These are phyloP conservation scores for Auriscalpium microsporum DNA, from an alignment of 768 basidiomycete genomes.

Conservation along the genomic window DNA sequence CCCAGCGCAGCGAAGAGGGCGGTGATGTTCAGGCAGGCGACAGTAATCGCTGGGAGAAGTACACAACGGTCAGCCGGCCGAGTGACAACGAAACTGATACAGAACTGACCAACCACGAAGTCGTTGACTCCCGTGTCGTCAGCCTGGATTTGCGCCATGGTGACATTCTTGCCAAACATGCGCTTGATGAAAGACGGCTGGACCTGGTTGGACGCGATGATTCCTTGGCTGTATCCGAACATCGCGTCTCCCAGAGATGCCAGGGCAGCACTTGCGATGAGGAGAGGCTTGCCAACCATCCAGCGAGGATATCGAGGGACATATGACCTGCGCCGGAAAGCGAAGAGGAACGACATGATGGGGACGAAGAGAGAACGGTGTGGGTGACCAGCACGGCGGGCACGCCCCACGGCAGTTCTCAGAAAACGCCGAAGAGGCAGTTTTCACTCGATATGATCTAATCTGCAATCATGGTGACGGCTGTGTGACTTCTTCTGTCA, in stretches of 20 bases:
- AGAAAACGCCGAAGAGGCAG: too few relatives aligned
- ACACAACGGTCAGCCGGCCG: neutral
- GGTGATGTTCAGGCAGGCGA: slow-evolving; percentile 42
- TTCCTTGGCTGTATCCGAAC: slow-evolving; percentile 49
- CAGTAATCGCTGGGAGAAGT: slow-evolving; percentile 33
- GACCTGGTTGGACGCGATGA: slow-evolving; percentile 42
- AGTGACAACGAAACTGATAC: neutral
- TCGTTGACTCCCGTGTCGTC: slow-evolving; percentile 37
- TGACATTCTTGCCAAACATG: slow-evolving; percentile 40
- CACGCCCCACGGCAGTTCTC: too few relatives aligned
- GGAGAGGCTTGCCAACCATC: slow-evolving; percentile 41
- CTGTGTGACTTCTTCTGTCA: too few relatives aligned
- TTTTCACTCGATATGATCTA: too few relatives aligned
- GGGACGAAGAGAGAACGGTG: neutral
- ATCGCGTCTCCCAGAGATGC: slow-evolving; percentile 50
- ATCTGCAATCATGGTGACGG: too few relatives aligned
- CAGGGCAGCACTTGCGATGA: slow-evolving; percentile 43
- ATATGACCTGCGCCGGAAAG: slow-evolving; percentile 31
- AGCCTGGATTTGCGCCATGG: slow-evolving; percentile 34
- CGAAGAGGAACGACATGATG: slow-evolving; percentile 9
- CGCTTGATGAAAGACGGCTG: slow-evolving; percentile 43
- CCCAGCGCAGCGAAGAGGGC: slow-evolving; percentile 37
- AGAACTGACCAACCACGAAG: slow-evolving; percentile 34
- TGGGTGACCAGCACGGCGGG: too few relatives aligned
- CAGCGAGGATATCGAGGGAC: slow-evolving; percentile 41